Evolutionary conservation across 257 asterid genomes (phyloP).

Genomic region (Solanum raphanifolium): DNA sequence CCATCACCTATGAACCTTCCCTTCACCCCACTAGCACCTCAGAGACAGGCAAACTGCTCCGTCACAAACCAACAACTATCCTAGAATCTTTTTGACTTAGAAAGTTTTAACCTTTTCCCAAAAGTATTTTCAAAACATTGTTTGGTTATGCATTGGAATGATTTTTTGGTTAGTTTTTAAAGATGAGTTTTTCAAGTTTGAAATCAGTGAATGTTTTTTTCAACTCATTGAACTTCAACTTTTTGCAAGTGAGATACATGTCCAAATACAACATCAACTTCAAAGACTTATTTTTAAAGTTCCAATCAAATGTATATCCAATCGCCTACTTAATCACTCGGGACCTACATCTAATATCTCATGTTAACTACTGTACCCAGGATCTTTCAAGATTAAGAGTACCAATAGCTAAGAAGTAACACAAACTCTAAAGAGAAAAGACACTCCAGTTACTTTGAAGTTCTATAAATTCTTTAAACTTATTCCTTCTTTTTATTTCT

Average conservation of each 20-base stretch:
- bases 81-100: background rate
- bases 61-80: background rate
- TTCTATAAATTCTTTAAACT: background rate
- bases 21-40: background rate
- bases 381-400: background rate
- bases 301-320: background rate
- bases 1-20: background rate
- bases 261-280: background rate
- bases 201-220: background rate
- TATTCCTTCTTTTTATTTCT: background rate
- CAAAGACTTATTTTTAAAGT: background rate
- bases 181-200: background rate
- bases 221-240: background rate
- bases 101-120: background rate
- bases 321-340: background rate
- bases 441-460: background rate
- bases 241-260: background rate
- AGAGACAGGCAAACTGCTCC: background rate
- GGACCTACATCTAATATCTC: background rate
- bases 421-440: background rate
- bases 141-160: background rate
- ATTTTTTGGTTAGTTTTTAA: background rate
- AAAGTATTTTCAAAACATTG: background rate
- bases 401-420: background rate
- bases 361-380: background rate